phyloP scores from a whole-genome alignment of 202 grass and related monocot species.

The Sporobolus alterniflorus region DNA sequence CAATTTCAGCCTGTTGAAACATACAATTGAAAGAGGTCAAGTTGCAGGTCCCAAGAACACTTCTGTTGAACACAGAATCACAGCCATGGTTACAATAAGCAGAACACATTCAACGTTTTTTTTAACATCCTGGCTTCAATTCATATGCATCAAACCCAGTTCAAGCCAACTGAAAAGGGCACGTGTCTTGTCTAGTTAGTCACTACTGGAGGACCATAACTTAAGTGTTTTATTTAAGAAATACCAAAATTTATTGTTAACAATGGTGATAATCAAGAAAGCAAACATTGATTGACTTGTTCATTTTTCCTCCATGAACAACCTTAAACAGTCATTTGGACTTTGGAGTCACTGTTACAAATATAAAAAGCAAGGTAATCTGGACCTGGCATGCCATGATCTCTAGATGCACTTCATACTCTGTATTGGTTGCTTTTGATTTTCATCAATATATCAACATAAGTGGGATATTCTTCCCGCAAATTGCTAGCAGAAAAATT shows the following conservation, averaged over 20 bases:
- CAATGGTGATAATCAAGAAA: neutral
- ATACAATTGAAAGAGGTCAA: neutral
- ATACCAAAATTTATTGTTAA: neutral
- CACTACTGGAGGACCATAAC: neutral
- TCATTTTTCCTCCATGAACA: neutral
- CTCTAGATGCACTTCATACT: neutral
- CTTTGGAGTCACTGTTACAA: neutral
- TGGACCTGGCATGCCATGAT: neutral
- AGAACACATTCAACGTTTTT: neutral
- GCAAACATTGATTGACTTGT: neutral
- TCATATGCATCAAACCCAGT: too few relatives aligned
- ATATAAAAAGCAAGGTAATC: neutral
- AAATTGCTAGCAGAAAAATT: neutral
- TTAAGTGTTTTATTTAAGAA: too few relatives aligned
- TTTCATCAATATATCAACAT: neutral
- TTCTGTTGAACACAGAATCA: neutral
- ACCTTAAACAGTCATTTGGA: neutral
- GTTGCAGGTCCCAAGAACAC: neutral
- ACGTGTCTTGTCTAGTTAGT: neutral
- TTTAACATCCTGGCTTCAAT: neutral
- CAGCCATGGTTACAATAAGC: neutral
- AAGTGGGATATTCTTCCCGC: neutral
- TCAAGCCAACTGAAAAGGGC: too few relatives aligned
- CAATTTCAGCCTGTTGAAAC: slow-evolving; percentile 80
- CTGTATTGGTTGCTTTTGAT: neutral